Percentiles rank a stretch among this genome's conserved stretches.
Evolutionary conservation across 148 eudicot genomes (phyloP).

Genomic region (Hydrangea macrophylla): DNA sequence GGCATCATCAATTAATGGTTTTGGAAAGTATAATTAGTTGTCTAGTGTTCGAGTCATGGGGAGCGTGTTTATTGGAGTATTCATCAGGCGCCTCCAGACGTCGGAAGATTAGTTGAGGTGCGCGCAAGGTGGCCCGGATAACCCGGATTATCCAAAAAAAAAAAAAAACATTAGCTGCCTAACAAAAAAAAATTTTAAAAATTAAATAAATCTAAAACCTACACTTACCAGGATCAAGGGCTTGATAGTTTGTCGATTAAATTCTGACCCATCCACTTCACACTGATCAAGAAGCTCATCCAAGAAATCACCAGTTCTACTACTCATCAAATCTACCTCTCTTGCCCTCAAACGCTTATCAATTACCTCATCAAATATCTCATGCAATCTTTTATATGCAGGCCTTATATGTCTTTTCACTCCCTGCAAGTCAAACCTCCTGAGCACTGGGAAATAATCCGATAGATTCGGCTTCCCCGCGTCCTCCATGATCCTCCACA

Average conservation of each 20-base stretch:
- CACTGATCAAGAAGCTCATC: conserved; percentile 7
- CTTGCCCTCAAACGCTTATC: not conserved
- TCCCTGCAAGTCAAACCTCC: conserved; percentile 15
- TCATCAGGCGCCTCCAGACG: too few relatives aligned
- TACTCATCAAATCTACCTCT: not conserved
- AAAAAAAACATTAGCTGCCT: too few relatives aligned
- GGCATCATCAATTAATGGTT: too few relatives aligned
- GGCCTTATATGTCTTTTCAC: not conserved
- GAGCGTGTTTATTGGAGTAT: too few relatives aligned
- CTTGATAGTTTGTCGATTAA: not conserved
- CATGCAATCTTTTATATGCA: not conserved
- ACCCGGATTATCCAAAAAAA: too few relatives aligned
- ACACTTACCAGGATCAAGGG: not conserved
- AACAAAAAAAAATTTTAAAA: too few relatives aligned
- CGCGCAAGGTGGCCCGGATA: too few relatives aligned
- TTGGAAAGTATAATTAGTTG: too few relatives aligned
- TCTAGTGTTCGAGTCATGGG: too few relatives aligned
- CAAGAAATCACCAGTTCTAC: conserved; percentile 9
- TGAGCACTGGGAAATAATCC: conserved; percentile 11
- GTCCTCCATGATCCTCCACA: conserved; percentile 11
- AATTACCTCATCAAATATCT: not conserved
- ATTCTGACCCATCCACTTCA: not conserved
- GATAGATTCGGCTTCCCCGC: conserved; percentile 12
- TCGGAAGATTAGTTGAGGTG: too few relatives aligned
- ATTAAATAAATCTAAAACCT: too few relatives aligned